Evolutionary conservation across 345 rosid species (phyloP).

Genomic region (Hypericum androsaemum): DNA sequence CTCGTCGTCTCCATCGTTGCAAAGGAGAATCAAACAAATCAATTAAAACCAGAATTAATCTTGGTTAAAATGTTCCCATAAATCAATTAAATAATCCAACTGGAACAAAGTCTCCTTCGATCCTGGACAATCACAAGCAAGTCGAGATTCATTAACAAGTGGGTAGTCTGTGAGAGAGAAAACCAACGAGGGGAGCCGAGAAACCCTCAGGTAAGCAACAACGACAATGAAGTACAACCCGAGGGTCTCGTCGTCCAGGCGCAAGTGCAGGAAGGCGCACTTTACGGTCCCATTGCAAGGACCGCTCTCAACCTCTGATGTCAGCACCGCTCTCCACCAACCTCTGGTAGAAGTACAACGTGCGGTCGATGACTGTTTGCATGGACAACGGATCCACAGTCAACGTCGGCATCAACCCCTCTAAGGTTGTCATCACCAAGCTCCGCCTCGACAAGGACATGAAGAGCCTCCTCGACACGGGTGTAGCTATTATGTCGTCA

Average conservation of each 20-base stretch:
- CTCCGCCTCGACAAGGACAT: slow-evolving; percentile 1
- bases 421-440: slow-evolving; percentile 4
- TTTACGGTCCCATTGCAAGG: neutral
- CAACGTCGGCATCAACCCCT: slow-evolving; percentile 3
- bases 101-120: no score
- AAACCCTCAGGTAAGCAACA: neutral
- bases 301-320: no score
- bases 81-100: no score
- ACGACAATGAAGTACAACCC: slow-evolving; percentile 4
- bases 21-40: no score
- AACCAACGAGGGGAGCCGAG: no score
- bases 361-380: neutral
- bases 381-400: slow-evolving; percentile 4
- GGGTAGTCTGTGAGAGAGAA: no score
- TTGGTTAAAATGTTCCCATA: no score
- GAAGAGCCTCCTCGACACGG: neutral
- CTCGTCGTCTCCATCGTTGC: no score
- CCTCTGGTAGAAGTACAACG: slow-evolving; percentile 6
- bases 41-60: no score
- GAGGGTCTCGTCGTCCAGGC: neutral
- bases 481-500: no score
- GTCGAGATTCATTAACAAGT: no score
- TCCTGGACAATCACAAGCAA: no score
- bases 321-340: neutral
- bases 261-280: slow-evolving; percentile 2